Evolutionary conservation across 768 basidiomycete genomes (phyloP).

Genomic region (Mycena leptocephala): DNA sequence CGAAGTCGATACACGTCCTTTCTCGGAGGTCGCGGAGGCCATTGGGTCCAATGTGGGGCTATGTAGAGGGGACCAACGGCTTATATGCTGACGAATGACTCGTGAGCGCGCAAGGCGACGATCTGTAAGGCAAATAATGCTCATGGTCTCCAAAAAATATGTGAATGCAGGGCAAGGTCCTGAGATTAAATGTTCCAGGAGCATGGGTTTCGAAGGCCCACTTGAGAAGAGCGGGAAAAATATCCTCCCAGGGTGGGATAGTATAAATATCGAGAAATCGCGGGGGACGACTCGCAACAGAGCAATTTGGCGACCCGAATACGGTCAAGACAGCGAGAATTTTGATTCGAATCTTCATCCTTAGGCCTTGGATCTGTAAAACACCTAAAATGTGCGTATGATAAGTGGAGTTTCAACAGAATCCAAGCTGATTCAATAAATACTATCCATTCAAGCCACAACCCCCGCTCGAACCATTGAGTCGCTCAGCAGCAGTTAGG

Average conservation of each 20-base stretch:
- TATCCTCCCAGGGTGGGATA: not conserved
- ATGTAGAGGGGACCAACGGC: not conserved
- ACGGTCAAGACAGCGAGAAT: too few species aligned
- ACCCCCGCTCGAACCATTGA: too few species aligned
- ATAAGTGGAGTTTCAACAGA: too few species aligned
- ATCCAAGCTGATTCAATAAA: too few species aligned
- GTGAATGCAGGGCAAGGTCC: not conserved
- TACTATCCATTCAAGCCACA: too few species aligned
- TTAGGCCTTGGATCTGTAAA: too few species aligned
- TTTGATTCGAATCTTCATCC: too few species aligned
- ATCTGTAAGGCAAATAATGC: conserved; percentile 3
- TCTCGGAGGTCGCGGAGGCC: not conserved
- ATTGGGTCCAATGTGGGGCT: not conserved
- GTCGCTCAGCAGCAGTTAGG: too few species aligned
- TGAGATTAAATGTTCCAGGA: not conserved
- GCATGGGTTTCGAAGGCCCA: not conserved
- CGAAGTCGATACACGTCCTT: conserved; percentile 1
- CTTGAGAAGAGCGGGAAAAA: not conserved
- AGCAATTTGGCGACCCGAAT: too few species aligned
- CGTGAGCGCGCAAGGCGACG: conserved; percentile 4
- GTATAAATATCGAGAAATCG: not conserved
- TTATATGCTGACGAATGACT: conserved; percentile 15
- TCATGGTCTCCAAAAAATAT: conserved; percentile 22
- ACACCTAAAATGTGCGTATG: too few species aligned
- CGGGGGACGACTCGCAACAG: too few species aligned